Base-by-base conservation (phyloP, 2,329 filamentous ascomycete genomes). In the Rhytidhysteron rufulum region DNA sequence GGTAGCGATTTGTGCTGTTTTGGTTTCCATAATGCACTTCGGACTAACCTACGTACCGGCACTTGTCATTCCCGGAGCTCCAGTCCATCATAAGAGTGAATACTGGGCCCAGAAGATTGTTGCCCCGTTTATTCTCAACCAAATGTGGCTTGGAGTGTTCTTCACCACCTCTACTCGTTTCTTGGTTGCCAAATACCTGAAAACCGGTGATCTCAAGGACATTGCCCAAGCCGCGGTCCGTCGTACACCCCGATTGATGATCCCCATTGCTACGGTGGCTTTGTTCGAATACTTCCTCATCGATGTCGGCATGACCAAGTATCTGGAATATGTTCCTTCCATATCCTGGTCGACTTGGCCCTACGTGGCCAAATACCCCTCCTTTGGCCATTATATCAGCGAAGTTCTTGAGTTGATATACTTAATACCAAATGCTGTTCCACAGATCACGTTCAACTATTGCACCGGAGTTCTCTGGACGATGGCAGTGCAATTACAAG, bases 381-480 rank as follows among this genome's bases (percentile, higher is more conserved):
- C 70, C 29, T 66, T 68, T 18, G 69, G 66, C 7, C 59, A 63
- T 33, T 73, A 67, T 48, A 54, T 74, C 24, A 69, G 62, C 25
- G 68, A 71, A 40, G 44, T 72, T 5, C 53, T 74, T 4, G 67
- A 73, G 46, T 55, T 74, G 8, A 56, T 63, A 3, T 74, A 70
- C 38, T 54, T 73, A 8, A 65, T 73, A n/a, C 71, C 71, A 5
- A 74, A 73, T 35, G 69, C 67, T 2, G 67, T 68, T 6, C 71
- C 71, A 0, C 65, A 70, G 37, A 68, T 74, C 34, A 72, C 68
- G 7, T 66, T 64, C 50, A 67, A 74, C 47, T 74, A 71, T 54
- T 73, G 71, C 43, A 72, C 71, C 0, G 70, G 71, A 52, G 70
- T 74, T 4, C 58, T 74, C 2, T 74, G 71, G 71, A 73, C 70